Percentiles rank a stretch among this genome's conserved stretches.
These are phyloP conservation scores for Raffaelea arxii DNA, from an alignment of 2,329 filamentous ascomycete species.

Conservation along the genomic window DNA sequence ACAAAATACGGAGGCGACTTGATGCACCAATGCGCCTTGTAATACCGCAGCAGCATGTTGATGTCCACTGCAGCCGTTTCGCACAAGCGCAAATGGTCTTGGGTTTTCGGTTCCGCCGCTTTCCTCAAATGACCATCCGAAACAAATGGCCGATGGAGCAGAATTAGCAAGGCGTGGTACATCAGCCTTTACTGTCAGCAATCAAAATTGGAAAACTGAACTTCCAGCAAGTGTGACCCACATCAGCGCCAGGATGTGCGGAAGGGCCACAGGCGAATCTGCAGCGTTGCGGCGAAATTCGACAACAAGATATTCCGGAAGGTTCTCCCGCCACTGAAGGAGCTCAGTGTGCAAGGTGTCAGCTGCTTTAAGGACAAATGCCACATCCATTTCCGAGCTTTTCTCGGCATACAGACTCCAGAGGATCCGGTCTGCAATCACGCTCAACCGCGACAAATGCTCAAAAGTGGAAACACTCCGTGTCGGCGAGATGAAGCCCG, in stretches of 20 bases:
- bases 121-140: conserved; percentile 11
- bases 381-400: conserved; percentile 1
- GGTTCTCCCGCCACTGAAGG: conserved; percentile 3
- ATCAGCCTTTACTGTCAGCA: conserved; percentile 13
- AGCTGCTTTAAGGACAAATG: neutral
- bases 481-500: neutral
- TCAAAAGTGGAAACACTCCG: conserved; percentile 10
- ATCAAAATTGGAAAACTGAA: too few relatives aligned
- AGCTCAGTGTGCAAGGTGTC: conserved; percentile 6
- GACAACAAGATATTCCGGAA: conserved; percentile 5
- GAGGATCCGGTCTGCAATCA: conserved; percentile 10
- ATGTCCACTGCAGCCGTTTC: conserved; percentile 23
- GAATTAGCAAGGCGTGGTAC: conserved; percentile 27
- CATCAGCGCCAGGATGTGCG: neutral
- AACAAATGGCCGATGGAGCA: conserved; percentile 33
- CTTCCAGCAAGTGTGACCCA: conserved; percentile 6
- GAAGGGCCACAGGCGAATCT: neutral
- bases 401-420: conserved; percentile 8
- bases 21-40: conserved; percentile 27
- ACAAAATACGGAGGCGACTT: conserved; percentile 39
- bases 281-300: conserved; percentile 1
- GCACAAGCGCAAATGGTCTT: conserved; percentile 12
- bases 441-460: conserved; percentile 7
- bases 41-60: conserved; percentile 17
- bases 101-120: neutral